phyloP scores from a whole-genome alignment of 2,329 filamentous ascomycete genomes.

The Aspergillus ustus region DNA sequence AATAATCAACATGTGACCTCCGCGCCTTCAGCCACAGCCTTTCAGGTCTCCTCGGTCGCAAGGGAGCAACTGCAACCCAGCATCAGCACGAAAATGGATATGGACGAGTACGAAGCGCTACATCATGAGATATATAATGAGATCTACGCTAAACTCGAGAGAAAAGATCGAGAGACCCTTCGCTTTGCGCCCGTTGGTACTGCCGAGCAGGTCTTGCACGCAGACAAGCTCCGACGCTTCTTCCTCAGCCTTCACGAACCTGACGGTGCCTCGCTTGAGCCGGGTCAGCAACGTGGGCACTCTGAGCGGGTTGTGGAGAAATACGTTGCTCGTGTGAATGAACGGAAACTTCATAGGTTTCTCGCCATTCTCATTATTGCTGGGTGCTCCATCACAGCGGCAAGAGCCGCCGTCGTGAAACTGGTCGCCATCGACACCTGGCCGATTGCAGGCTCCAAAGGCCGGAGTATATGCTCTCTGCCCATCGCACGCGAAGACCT shows the following conservation, averaged over 20 bases:
- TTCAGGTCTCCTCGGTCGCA: too few species aligned
- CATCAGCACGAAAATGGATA: neutral
- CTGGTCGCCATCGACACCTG: neutral
- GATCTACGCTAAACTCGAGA: neutral
- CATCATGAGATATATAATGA: neutral
- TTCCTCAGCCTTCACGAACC: constrained; percentile 1
- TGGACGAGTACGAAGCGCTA: neutral
- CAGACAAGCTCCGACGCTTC: constrained; percentile 1
- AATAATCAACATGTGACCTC: too few species aligned
- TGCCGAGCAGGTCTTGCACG: constrained; percentile 3
- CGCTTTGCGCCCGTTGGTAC: constrained; percentile 4
- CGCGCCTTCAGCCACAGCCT: too few species aligned
- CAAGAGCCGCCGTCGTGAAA: neutral
- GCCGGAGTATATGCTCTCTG: neutral
- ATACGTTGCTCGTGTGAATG: neutral
- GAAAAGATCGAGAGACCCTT: neutral
- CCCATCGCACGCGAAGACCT: neutral
- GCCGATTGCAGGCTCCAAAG: neutral
- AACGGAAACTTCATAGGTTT: neutral
- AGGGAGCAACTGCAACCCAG: too few species aligned
- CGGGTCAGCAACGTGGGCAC: too few species aligned
- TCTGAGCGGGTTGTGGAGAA: neutral
- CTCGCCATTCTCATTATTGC: constrained; percentile 2
- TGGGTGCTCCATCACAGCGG: neutral
- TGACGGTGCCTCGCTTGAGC: too few species aligned